A percentile compares a stretch with the other conserved stretches of the same genome.
phyloP scores from a whole-genome alignment of 2,329 filamentous ascomycete genomes.

The Talaromyces marneffei region DNA sequence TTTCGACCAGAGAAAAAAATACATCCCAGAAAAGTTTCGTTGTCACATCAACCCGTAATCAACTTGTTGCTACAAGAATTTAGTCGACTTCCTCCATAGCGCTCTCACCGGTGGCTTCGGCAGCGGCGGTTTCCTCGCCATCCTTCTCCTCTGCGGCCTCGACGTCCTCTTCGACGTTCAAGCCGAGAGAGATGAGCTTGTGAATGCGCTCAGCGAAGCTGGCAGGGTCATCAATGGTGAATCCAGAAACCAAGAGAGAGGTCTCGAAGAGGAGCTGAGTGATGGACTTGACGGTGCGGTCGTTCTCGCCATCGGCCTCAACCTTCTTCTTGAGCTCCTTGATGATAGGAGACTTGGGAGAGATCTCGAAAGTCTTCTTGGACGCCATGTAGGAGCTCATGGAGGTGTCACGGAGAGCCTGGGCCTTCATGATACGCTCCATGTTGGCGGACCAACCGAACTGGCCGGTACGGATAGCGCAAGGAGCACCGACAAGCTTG shows the following conservation, averaged over 20 bases:
- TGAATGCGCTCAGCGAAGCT: conserved; percentile 98
- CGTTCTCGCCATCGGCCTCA: conserved; percentile 92
- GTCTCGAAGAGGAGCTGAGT: conserved; percentile 98
- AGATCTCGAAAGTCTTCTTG: conserved; percentile 99
- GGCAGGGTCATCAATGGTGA: conserved; percentile 98
- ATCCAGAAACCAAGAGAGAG: conserved; percentile 94
- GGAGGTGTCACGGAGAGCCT: conserved; percentile 98
- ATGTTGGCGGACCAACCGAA: conserved; percentile 99
- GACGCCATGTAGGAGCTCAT: conserved; percentile 99
- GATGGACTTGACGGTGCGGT: conserved; percentile 98
- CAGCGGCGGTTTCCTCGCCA: conserved; percentile 54
- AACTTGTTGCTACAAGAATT: conserved; percentile 19
- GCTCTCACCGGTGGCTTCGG: conserved; percentile 70
- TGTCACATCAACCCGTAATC: conserved; percentile 13
- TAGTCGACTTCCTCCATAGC: conserved; percentile 99
- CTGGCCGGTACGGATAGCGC: conserved; percentile 98
- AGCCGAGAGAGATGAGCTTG: conserved; percentile 96
- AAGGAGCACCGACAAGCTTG: conserved; percentile 91
- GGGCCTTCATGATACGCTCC: conserved; percentile 99
- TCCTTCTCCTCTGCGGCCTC: conserved; percentile 57
- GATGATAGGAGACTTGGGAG: conserved; percentile 95
- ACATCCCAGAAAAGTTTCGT: conserved; percentile 12
- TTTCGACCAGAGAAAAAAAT: conserved; percentile 14
- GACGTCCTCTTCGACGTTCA: conserved; percentile 94
- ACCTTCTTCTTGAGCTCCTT: conserved; percentile 99